These are phyloP conservation scores for Aphanomyces euteiches DNA, from an alignment of 352 stramenopile genomes.

Conservation along the genomic window DNA sequence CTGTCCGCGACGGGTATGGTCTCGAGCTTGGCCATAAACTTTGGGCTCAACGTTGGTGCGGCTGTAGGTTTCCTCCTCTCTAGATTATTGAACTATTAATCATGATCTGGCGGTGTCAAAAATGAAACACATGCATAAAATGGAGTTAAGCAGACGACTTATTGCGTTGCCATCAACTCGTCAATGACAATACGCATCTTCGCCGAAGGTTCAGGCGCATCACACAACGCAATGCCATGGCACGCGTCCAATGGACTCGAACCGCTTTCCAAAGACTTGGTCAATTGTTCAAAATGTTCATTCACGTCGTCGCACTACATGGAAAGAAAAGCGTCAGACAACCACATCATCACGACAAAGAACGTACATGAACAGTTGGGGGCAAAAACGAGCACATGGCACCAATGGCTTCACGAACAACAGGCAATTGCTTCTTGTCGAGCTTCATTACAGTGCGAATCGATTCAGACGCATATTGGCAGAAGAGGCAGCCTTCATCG, in stretches of 20 bases:
- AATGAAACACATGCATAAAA: too few relatives aligned
- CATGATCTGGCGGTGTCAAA: not conserved
- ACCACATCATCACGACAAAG: not conserved
- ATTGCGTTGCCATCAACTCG: not conserved
- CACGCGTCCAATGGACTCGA: slow-evolving; percentile 5
- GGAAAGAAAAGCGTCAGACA: too few relatives aligned
- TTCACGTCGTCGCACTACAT: slow-evolving; percentile 28
- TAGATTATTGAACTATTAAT: not conserved
- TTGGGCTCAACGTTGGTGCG: not conserved
- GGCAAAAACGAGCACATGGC: slow-evolving; percentile 27
- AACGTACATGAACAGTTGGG: slow-evolving; percentile 8
- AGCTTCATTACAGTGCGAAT: slow-evolving; percentile 17
- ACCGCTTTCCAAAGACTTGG: slow-evolving; percentile 2
- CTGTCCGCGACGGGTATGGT: not conserved
- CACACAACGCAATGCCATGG: slow-evolving; percentile 18
- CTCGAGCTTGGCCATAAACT: slow-evolving; percentile 8
- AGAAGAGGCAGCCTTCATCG: slow-evolving; percentile 26
- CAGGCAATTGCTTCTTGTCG: slow-evolving; percentile 24
- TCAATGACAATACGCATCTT: slow-evolving; percentile 11
- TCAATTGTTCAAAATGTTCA: slow-evolving; percentile 26
- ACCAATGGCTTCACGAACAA: slow-evolving; percentile 24
- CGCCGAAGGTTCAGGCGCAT: not conserved
- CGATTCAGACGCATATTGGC: slow-evolving; percentile 25
- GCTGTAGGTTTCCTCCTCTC: not conserved
- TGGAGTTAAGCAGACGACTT: not conserved